Conservation (phyloP, 371 early-diverging fungal genomes). For the Mucor racemosus region DNA sequence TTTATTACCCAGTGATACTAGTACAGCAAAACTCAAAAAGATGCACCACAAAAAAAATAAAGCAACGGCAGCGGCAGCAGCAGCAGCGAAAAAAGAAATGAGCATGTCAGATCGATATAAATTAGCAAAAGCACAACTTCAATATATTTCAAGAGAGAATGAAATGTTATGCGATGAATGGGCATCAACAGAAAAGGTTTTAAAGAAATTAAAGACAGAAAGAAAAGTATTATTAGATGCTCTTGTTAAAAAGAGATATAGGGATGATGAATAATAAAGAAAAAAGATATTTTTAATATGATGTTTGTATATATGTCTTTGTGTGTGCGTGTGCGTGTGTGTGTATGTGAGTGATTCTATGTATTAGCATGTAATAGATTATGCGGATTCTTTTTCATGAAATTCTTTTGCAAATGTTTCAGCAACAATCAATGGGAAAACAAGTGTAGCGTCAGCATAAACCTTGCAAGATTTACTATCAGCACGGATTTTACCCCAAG, state of each 20-base stretch:
- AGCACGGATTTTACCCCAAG: slow-evolving; percentile 99
- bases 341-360: not conserved
- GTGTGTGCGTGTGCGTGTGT: not conserved
- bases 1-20: not conserved
- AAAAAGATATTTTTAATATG: not conserved
- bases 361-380: not conserved
- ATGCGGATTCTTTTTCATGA: slow-evolving; percentile 12
- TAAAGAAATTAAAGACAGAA: slow-evolving; percentile 14
- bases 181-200: slow-evolving; percentile 6
- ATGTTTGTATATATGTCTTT: not conserved
- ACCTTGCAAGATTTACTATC: slow-evolving; percentile 90
- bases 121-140: slow-evolving; percentile 15
- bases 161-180: slow-evolving; percentile 24
- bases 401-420: slow-evolving; percentile 86
- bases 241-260: slow-evolving; percentile 11
- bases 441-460: slow-evolving; percentile 95
- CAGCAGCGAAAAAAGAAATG: slow-evolving; percentile 7
- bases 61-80: not conserved
- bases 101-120: slow-evolving; percentile 11
- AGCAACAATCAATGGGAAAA: slow-evolving; percentile 95
- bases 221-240: slow-evolving; percentile 17
- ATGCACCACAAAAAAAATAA: slow-evolving; percentile 1
- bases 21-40: not conserved
- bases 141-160: slow-evolving; percentile 14
- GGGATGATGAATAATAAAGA: not conserved